Base-by-base conservation (phyloP, 1,284 basidiomycete species). In the Sphaerobolus stellatus region DNA sequence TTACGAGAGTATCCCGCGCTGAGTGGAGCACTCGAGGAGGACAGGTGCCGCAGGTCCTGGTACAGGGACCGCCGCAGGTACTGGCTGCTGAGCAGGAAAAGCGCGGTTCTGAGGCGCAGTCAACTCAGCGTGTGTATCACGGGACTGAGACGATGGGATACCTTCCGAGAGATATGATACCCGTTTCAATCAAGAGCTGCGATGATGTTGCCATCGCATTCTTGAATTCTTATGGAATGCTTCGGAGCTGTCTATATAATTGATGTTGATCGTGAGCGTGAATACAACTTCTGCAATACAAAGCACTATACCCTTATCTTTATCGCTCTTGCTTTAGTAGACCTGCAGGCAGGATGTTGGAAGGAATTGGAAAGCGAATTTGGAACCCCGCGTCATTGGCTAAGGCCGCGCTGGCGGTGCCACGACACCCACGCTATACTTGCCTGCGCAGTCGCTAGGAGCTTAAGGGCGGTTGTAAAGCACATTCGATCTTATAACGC, bases 51-150 rank as follows among this genome's bases (percentile, higher is more conserved):
- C 5, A 88, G 69, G 63, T 86, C 80, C 48, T 79, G 75, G 65
- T 84, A 86, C 0, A 86, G 70, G 46, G 73, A 76, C 33, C 71
- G 71, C 3, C 82, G 68, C 33, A 87, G 71, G 57, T 79, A 83
- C 56, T 75, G 73, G 48, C 82, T 76, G 58, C 81, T 18, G 76
- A 72, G 48, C 76, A 68, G 64, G 28, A 84, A 85, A 27, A 84
- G 56, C 0, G 61, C 65, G 28, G 67, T 58, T 59, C 83, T 84
- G 54, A 14, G 33, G 3, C 20, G 7, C 8, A 43, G 3, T 43
- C 3, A 22, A 14, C 28, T 43, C 28, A 43, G 41, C 13, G 28
- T 9, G n/a, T 11, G 18, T 18, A 13, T 4, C 41, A 43, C 28
- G 11, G 28, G 25, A 7, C 7, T 4, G 28, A n/a, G n/a, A 43